Percentiles rank a stretch among this genome's conserved stretches.
These are phyloP conservation scores for Stagonosporopsis rhizophila DNA, from an alignment of 2,329 filamentous ascomycete species.

Conservation along the genomic window DNA sequence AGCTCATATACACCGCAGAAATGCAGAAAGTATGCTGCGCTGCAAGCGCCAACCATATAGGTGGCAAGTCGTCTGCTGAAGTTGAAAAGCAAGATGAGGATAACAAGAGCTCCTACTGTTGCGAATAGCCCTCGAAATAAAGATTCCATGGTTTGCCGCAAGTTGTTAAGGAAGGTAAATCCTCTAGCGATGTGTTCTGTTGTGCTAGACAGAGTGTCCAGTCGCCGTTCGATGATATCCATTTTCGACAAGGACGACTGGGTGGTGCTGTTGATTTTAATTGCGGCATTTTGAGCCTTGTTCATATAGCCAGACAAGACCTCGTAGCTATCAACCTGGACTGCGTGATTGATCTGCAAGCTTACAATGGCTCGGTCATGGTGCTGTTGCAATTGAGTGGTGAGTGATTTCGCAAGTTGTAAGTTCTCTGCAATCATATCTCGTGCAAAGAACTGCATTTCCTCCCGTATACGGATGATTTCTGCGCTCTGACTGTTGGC, in stretches of 20 bases:
- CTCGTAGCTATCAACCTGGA: constrained; percentile 28
- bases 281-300: constrained; percentile 18
- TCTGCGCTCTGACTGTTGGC: constrained; percentile 26
- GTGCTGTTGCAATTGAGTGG: constrained; percentile 23
- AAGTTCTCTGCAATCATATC: constrained; percentile 30
- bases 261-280: constrained; percentile 20
- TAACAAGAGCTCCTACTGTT: constrained; percentile 14
- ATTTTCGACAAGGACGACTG: constrained; percentile 24
- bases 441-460: constrained; percentile 30
- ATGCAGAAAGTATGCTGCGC: constrained; percentile 28
- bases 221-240: constrained; percentile 26
- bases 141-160: constrained; percentile 19
- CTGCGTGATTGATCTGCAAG: constrained; percentile 26
- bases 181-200: constrained; percentile 31
- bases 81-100: constrained; percentile 26
- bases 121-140: constrained; percentile 19
- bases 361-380: constrained; percentile 23
- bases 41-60: constrained; percentile 26
- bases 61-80: constrained; percentile 25
- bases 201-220: constrained; percentile 28
- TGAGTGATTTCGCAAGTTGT: constrained; percentile 23
- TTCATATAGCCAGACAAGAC: constrained; percentile 23
- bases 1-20: constrained; percentile 24
- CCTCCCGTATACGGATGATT: constrained; percentile 23
- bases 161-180: constrained; percentile 31